Percentiles rank a stretch among this genome's conserved stretches.
Evolutionary conservation across 495 filamentous ascomycete species (phyloP).

Genomic region (Penicillium desertorum): DNA sequence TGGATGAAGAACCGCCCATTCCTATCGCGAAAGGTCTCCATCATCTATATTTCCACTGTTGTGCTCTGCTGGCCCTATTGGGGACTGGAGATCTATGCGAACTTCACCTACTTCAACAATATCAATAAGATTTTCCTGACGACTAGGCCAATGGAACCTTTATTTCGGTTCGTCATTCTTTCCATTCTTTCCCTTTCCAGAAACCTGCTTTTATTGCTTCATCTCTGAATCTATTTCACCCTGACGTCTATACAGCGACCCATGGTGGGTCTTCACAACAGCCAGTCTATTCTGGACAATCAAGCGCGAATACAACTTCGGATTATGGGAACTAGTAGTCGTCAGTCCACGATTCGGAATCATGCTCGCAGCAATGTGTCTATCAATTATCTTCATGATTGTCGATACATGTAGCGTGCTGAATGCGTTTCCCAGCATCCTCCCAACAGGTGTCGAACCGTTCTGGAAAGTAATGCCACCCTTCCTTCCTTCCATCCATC

Average conservation of each 20-base stretch:
- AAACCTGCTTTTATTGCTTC: no score
- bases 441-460: conserved; percentile 40
- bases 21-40: conserved; percentile 33
- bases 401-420: conserved; percentile 45
- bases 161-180: conserved; percentile 42
- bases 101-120: conserved; percentile 52
- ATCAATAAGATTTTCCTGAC: conserved; percentile 50
- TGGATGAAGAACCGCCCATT: conserved; percentile 53
- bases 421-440: conserved; percentile 26
- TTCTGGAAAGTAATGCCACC: conserved; percentile 51
- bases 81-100: conserved; percentile 50
- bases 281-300: conserved; percentile 54
- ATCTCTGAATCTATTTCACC: not conserved
- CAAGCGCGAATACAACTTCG: conserved; percentile 52
- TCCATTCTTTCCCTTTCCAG: not conserved
- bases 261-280: conserved; percentile 61
- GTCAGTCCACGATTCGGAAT: conserved; percentile 57
- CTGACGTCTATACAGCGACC: conserved; percentile 41
- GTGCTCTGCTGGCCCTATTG: conserved; percentile 46
- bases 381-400: conserved; percentile 55
- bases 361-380: conserved; percentile 54
- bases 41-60: conserved; percentile 43
- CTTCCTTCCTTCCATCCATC: no score
- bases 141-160: conserved; percentile 53
- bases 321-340: conserved; percentile 45